These are phyloP conservation scores for Onygenales sp. DNA, from an alignment of 2,329 filamentous ascomycete species.

Conservation along the genomic window DNA sequence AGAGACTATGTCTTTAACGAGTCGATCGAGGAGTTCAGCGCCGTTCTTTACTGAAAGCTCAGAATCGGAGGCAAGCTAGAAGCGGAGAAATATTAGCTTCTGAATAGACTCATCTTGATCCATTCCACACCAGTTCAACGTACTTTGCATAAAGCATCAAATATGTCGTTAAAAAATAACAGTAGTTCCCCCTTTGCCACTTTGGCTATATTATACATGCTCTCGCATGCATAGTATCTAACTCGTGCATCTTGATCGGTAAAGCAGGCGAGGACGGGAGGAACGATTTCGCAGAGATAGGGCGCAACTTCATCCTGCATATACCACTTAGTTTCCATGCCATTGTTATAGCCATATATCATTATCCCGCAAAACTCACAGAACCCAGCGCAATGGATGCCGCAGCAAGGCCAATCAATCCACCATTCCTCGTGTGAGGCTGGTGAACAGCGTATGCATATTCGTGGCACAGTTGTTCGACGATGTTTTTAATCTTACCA, in stretches of 20 bases:
- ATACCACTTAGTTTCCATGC: conserved; percentile 5
- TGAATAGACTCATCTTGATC: background rate
- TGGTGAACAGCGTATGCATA: conserved; percentile 97
- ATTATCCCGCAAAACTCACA: conserved; percentile 46
- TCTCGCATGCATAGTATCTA: conserved; percentile 96
- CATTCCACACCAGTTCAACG: conserved; percentile 9
- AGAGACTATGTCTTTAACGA: conserved; percentile 92
- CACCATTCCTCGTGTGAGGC: conserved; percentile 91
- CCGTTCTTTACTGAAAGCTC: conserved; percentile 98
- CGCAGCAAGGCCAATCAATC: conserved; percentile 87
- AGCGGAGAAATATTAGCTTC: background rate
- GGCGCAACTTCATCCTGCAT: conserved; percentile 68
- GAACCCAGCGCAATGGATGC: conserved; percentile 90
- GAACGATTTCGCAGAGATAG: conserved; percentile 88
- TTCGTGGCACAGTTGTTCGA: conserved; percentile 93
- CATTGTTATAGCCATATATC: background rate
- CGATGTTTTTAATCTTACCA: conserved; percentile 71
- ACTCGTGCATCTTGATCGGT: conserved; percentile 96
- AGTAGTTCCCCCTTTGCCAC: conserved; percentile 96
- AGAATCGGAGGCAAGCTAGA: conserved; percentile 82
- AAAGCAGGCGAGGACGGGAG: conserved; percentile 93
- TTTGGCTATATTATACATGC: conserved; percentile 99
- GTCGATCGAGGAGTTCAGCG: conserved; percentile 83
- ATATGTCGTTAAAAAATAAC: conserved; percentile 96
- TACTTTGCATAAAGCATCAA: conserved; percentile 94